Conservation (phyloP, 805 yeast species). For the Cyberlindnera samutprakarnensis region DNA sequence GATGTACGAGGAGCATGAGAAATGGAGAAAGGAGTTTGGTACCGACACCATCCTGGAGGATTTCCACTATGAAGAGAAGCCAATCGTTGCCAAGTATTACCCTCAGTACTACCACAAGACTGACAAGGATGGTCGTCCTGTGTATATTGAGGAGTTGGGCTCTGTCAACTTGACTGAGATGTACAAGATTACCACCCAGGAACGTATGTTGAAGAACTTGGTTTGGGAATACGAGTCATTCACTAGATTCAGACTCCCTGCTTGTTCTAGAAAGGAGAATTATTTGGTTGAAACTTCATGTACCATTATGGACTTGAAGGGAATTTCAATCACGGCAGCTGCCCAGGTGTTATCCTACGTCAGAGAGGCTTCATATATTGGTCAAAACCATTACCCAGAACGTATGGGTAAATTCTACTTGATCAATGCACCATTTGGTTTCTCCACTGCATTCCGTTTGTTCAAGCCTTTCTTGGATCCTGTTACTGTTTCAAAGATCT, state of each 20-base stretch:
- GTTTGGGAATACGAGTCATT: conserved; percentile 98
- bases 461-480: conserved; percentile 96
- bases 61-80: conserved; percentile 91
- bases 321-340: conserved; percentile 79
- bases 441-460: conserved; percentile 84
- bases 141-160: conserved; percentile 91
- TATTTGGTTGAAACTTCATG: conserved; percentile 89
- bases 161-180: conserved; percentile 82
- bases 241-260: conserved; percentile 78
- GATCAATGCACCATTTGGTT: conserved; percentile 96
- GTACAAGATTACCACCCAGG: conserved; percentile 91
- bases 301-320: conserved; percentile 91
- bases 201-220: conserved; percentile 90
- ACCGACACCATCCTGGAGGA: conserved; percentile 79
- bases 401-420: conserved; percentile 97
- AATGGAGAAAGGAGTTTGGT: conserved; percentile 86
- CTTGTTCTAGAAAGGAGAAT: conserved; percentile 81
- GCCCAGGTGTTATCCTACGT: conserved; percentile 83
- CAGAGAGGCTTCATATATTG: conserved; percentile 86
- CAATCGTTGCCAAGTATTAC: conserved; percentile 78
- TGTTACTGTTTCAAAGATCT: conserved; percentile 92
- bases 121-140: conserved; percentile 95
- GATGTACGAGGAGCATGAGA: conserved; percentile 84
- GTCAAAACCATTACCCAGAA: conserved; percentile 97
- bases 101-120: conserved; percentile 98